Evolutionary conservation across 1,284 basidiomycete genomes (phyloP).

Genomic region (Sanguinoderma infundibulare): DNA sequence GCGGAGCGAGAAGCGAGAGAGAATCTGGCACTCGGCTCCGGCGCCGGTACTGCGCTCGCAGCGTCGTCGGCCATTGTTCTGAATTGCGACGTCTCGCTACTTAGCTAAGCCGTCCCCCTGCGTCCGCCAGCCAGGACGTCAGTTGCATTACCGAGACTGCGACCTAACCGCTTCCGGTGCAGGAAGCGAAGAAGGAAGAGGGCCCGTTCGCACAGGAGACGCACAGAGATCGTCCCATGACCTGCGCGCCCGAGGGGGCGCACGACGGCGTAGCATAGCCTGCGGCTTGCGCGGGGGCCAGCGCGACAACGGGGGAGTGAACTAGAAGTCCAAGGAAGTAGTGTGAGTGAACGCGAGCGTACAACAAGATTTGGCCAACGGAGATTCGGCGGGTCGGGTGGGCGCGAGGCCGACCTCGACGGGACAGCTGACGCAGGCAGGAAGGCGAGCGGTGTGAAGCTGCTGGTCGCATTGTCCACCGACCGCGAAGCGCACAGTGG

Average conservation of each 20-base stretch:
- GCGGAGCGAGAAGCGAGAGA: slow-evolving; percentile 13
- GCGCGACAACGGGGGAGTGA: slow-evolving; percentile 12
- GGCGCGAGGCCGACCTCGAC: not conserved
- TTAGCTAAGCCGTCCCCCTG: not conserved
- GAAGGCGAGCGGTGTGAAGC: slow-evolving; percentile 3
- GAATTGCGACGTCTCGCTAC: not conserved
- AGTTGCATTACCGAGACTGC: slow-evolving; percentile 3
- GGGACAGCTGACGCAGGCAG: slow-evolving; percentile 17
- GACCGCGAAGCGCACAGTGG: not conserved
- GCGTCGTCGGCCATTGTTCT: not conserved
- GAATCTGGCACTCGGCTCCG: slow-evolving; percentile 1
- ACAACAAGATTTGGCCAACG: not conserved
- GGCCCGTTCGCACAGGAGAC: slow-evolving; percentile 10
- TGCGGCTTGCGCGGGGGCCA: slow-evolving; percentile 8
- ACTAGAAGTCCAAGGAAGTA: not conserved
- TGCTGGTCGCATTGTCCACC: not conserved
- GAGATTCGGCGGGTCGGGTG: slow-evolving; percentile 15
- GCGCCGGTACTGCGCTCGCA: not conserved
- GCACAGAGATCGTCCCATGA: slow-evolving; percentile 16
- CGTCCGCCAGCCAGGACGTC: not conserved
- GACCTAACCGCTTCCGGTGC: slow-evolving; percentile 12
- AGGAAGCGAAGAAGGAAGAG: slow-evolving; percentile 13
- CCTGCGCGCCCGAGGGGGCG: slow-evolving; percentile 10
- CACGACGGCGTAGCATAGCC: slow-evolving; percentile 12
- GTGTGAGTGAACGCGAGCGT: not conserved